Base-by-base conservation (phyloP, 441 rosid genomes). In the Flueggea neowawraea region DNA sequence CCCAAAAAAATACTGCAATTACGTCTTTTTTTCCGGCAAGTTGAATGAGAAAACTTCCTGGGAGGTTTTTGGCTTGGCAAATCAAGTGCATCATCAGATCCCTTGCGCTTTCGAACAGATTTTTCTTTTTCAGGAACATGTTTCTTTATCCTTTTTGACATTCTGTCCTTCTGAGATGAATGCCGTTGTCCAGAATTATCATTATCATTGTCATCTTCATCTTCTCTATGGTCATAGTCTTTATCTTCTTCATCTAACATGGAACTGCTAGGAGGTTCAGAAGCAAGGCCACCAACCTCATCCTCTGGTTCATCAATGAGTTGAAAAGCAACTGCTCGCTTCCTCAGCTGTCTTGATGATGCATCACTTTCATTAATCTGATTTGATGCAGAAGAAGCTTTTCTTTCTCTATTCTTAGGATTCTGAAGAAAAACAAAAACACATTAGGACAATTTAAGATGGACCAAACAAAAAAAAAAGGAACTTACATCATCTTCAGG, bases 41-140 rank as follows among this genome's bases (percentile, higher is more conserved):
- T 79, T 61, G 95, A 73, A 80, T 85, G 97, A 54, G 91, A 69
- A 66, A 95, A 91, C 65, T 84, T 95, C 78, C 84, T 80, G 47
- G 62, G 68, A 22, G 78, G 82, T 60, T 77, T 70, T 64, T 88
- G 65, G 6, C 54, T 70, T 45, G 79, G 61, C 44, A 79, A 62
- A 67, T 72, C 87, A 10, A 78, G 52, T 55, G 76, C 67, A 57
- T 69, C 80, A 57, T 61, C 63, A 33, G 60, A 68, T 50, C 60
- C 79, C 76, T 84, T 83, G 59, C 81, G 74, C 73, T 81, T 83
- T 54, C 55, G 74, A 71, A 39, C 74, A 31, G 72, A 58, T 55
- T 70, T 80, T 60, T 65, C 78, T 52, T 64, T 68, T 54, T 70
- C 69, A 28, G 66, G 41, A 7, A 47, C 67, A 13, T 72, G 69